phyloP scores from a whole-genome alignment of 495 filamentous ascomycete genomes.

The Achaetomiella virescens region DNA sequence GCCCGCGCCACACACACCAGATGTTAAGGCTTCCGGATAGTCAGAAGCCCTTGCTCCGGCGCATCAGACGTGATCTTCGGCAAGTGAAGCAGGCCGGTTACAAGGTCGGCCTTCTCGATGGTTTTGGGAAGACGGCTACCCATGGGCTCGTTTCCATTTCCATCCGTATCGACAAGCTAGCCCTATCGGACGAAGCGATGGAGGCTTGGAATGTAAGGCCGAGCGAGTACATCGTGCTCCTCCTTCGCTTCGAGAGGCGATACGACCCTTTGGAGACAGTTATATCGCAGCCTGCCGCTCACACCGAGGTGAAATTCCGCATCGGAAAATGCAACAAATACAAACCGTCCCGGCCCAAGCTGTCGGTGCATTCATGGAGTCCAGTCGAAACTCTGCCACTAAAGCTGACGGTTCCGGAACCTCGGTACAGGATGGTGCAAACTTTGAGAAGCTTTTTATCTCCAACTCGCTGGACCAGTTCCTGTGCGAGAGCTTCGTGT shows the following conservation, averaged over 20 bases:
- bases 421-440: not conserved
- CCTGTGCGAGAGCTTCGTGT: slow-evolving; percentile 60
- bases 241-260: slow-evolving; percentile 57
- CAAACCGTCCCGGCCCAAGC: slow-evolving; percentile 50
- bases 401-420: not conserved
- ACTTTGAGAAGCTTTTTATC: slow-evolving; percentile 57
- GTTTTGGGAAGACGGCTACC: slow-evolving; percentile 32
- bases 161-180: slow-evolving; percentile 61
- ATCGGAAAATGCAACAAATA: slow-evolving; percentile 49
- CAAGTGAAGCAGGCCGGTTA: slow-evolving; percentile 61
- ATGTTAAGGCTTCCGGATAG: not conserved
- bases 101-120: slow-evolving; percentile 60
- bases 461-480: slow-evolving; percentile 65
- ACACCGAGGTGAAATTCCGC: slow-evolving; percentile 26
- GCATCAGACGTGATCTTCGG: slow-evolving; percentile 59
- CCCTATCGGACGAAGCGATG: slow-evolving; percentile 68
- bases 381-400: not conserved
- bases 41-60: slow-evolving; percentile 10
- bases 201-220: slow-evolving; percentile 68
- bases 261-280: slow-evolving; percentile 51
- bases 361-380: slow-evolving; percentile 43
- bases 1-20: not conserved
- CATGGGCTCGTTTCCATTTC: slow-evolving; percentile 56
- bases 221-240: slow-evolving; percentile 66
- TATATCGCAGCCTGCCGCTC: slow-evolving; percentile 1